Evolutionary conservation across 106 monocot genomes (phyloP).

Genomic region (Vanilla planifolia): DNA sequence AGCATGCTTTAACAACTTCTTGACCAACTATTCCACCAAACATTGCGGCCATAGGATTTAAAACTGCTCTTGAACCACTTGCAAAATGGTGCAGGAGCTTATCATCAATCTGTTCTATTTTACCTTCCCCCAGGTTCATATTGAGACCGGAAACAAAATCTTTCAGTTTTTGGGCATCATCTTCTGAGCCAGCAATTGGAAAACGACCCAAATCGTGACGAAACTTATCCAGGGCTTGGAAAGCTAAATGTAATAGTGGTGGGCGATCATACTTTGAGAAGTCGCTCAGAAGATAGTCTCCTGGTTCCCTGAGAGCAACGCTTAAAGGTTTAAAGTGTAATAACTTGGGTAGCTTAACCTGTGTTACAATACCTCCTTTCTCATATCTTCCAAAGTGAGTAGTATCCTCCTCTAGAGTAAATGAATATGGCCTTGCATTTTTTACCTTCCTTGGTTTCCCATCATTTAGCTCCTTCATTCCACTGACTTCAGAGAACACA

Average conservation of each 20-base stretch:
- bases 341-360: slow-evolving; percentile 9
- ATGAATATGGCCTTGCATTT: slow-evolving; percentile 7
- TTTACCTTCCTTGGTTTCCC: slow-evolving; percentile 9
- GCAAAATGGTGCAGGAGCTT: slow-evolving; percentile 9
- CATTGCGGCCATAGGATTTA: slow-evolving; percentile 14
- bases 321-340: slow-evolving; percentile 8
- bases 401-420: slow-evolving; percentile 10
- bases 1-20: slow-evolving; percentile 13
- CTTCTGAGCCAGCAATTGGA: slow-evolving; percentile 8
- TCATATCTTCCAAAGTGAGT: slow-evolving; percentile 8
- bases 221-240: slow-evolving; percentile 14
- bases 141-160: neutral
- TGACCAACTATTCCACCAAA: slow-evolving; percentile 10
- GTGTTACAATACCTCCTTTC: slow-evolving; percentile 12
- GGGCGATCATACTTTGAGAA: slow-evolving; percentile 14
- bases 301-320: slow-evolving; percentile 8
- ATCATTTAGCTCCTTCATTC: slow-evolving; percentile 13
- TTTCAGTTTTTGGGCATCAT: slow-evolving; percentile 6
- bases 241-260: slow-evolving; percentile 12
- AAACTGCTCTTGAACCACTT: slow-evolving; percentile 10
- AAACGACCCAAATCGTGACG: slow-evolving; percentile 9
- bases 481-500: slow-evolving; percentile 8
- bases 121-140: slow-evolving; percentile 4
- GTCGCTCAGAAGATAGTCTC: slow-evolving; percentile 8
- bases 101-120: slow-evolving; percentile 7